These are phyloP conservation scores for Trametes elegans DNA, from an alignment of 768 basidiomycete genomes.

Conservation along the genomic window DNA sequence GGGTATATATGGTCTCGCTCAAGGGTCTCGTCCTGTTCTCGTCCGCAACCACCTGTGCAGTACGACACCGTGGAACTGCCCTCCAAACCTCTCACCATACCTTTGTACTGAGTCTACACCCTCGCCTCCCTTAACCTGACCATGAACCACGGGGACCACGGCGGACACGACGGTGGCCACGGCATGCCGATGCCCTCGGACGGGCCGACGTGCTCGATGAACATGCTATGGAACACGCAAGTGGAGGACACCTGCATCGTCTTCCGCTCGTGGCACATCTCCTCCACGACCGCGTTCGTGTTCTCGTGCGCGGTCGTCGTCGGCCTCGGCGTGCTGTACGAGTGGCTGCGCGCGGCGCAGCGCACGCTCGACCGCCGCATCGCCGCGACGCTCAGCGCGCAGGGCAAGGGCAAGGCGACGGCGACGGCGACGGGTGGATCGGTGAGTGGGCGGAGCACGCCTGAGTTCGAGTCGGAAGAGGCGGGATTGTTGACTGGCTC, in stretches of 20 bases:
- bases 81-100: background rate
- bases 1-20: too few species aligned
- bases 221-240: constrained; percentile 89
- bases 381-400: constrained; percentile 43
- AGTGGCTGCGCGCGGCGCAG: constrained; percentile 71
- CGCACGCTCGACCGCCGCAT: constrained; percentile 57
- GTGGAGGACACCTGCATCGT: constrained; percentile 80
- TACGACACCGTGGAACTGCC: too few species aligned
- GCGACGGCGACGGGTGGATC: background rate
- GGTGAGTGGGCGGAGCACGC: constrained; percentile 42
- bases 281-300: constrained; percentile 51
- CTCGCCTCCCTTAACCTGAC: background rate
- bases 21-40: too few species aligned
- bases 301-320: constrained; percentile 66
- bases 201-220: constrained; percentile 59
- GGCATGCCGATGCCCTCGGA: constrained; percentile 39
- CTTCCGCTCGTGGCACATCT: constrained; percentile 77
- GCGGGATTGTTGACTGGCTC: constrained; percentile 51
- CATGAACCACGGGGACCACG: constrained; percentile 43
- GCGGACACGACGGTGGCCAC: constrained; percentile 36
- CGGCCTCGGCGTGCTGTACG: constrained; percentile 69
- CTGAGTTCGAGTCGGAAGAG: constrained; percentile 49
- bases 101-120: background rate
- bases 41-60: too few species aligned
- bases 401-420: constrained; percentile 47